Base-by-base conservation (phyloP, 176 grass and related monocot species). In the Bromus sterilis region DNA sequence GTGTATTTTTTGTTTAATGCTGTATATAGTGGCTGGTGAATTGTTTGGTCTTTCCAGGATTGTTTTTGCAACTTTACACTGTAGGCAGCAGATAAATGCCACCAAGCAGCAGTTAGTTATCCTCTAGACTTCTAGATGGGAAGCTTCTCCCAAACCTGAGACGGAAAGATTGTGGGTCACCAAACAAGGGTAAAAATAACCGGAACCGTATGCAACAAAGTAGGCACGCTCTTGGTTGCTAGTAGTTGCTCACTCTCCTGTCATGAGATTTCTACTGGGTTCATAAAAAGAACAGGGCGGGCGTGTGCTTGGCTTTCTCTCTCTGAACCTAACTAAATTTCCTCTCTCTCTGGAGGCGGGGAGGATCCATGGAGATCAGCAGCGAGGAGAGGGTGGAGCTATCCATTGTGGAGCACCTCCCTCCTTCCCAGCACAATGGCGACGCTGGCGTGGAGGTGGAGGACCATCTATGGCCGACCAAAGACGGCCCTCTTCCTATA, bases 401-500 rank as follows among this genome's bases (percentile, higher is more conserved):
- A 40, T 35, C 86, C 29, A 58, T 64, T 46, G 8, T 82, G 55
- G 78, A 71, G 75, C 56, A 64, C 32, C 59, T 63, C 44, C 85
- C 42, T 23, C 91, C 41, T 67, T 48, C 46, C 18, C 75, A 86
- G 25, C 36, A 39, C 48, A 78, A 75, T 66, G 82, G 80, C 41
- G 35, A 70, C 16, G 8, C 53, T 3, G 30, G 78, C 14, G 40
- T 66, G 5, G 90, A 89, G 56, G n/a, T n/a, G n/a, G 71, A 85
- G 61, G 75, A 86, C 14, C 51, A 80, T 74, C 11, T 75, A 16
- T 76, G 73, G 79, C 74, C 89, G 41, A 49, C 72, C 15, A 94
- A 88, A 42, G 80, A 97, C 89, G 87, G 85, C 35, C 92, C 89
- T 48, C 82, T 94, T 78, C 94, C 94, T 33, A 97, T 97, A 83